Conservation (phyloP, 2,329 filamentous ascomycete genomes). For the Nemania bipapillata region DNA sequence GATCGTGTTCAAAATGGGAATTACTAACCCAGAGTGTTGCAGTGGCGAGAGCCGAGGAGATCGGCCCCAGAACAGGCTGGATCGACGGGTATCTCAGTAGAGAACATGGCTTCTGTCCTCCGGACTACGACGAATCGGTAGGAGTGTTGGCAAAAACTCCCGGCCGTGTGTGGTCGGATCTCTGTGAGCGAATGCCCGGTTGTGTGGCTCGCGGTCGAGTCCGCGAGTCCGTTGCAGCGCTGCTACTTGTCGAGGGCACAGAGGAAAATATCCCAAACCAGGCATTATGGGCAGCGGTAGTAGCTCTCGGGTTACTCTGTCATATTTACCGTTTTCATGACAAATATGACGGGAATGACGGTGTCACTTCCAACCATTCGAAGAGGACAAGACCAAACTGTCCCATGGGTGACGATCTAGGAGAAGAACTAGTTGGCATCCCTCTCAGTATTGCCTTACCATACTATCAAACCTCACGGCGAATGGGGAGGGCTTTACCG, state of each 20-base stretch:
- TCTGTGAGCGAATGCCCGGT: slow-evolving; percentile 24
- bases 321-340: slow-evolving; percentile 66
- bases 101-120: slow-evolving; percentile 64
- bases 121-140: slow-evolving; percentile 61
- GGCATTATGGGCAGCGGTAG: slow-evolving; percentile 64
- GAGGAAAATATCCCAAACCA: slow-evolving; percentile 62
- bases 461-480: slow-evolving; percentile 61
- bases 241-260: slow-evolving; percentile 62
- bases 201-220: slow-evolving; percentile 57
- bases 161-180: slow-evolving; percentile 64
- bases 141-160: slow-evolving; percentile 60
- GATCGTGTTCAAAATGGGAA: neutral
- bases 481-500: slow-evolving; percentile 64
- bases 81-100: slow-evolving; percentile 63
- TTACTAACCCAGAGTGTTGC: neutral
- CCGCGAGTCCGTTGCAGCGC: slow-evolving; percentile 60
- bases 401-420: slow-evolving; percentile 61
- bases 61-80: slow-evolving; percentile 64
- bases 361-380: slow-evolving; percentile 53
- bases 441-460: slow-evolving; percentile 62
- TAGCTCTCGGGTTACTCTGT: slow-evolving; percentile 64
- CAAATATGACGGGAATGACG: slow-evolving; percentile 63
- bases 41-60: slow-evolving; percentile 62
- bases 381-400: slow-evolving; percentile 53
- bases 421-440: slow-evolving; percentile 62